Evolutionary conservation across 2,329 filamentous ascomycete genomes (phyloP).

Genomic region (Alternaria triticina): DNA sequence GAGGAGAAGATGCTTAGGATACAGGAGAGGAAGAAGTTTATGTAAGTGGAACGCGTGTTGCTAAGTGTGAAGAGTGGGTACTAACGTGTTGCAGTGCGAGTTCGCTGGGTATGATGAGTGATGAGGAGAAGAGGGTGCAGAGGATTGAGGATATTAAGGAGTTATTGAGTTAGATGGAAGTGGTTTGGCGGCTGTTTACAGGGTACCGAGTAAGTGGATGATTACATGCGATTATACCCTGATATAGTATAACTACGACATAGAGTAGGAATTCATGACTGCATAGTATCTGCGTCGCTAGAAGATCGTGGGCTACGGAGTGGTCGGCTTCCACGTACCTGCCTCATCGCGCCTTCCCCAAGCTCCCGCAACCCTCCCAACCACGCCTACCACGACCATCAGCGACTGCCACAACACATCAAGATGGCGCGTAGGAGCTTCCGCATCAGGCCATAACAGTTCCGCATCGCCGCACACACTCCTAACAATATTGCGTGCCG

Average conservation of each 20-base stretch:
- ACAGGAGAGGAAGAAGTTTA: constrained; percentile 95
- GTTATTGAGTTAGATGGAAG: constrained; percentile 66
- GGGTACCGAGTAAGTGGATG: background rate
- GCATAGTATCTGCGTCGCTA: background rate
- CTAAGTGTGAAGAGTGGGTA: background rate
- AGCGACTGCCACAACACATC: background rate
- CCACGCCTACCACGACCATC: background rate
- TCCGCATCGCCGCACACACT: background rate
- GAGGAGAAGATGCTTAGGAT: constrained; percentile 94
- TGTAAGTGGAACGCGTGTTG: constrained; percentile 63
- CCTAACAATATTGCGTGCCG: background rate
- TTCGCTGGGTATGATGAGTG: constrained; percentile 90
- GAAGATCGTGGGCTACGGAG: background rate
- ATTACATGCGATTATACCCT: background rate
- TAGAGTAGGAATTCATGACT: background rate
- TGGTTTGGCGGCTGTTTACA: background rate
- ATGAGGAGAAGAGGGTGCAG: constrained; percentile 90
- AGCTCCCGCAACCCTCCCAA: background rate
- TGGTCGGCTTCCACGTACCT: background rate
- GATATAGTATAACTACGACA: background rate
- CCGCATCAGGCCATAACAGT: background rate
- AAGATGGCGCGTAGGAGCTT: background rate
- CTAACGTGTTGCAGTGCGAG: constrained; percentile 71
- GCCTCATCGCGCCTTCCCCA: background rate
- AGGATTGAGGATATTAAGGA: constrained; percentile 94